These are phyloP conservation scores for Debaryomyces psychrophilus DNA, from an alignment of 1,139 yeast genomes.

Conservation along the genomic window DNA sequence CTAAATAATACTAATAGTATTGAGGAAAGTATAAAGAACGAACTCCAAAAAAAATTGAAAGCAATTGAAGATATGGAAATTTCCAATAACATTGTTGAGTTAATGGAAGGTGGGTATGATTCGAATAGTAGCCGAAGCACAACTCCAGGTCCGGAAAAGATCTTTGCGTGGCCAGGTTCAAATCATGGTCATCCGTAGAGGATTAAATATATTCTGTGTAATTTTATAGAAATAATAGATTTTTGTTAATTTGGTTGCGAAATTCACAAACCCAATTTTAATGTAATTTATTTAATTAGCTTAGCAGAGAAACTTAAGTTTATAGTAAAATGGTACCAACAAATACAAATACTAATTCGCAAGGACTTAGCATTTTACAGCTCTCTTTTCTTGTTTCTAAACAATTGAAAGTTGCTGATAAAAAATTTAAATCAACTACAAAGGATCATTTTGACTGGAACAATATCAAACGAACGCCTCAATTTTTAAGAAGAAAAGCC, in stretches of 20 bases:
- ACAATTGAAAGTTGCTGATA: conserved; percentile 23
- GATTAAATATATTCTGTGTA: conserved; percentile 7
- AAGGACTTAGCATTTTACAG: conserved; percentile 11
- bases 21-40: conserved; percentile 17
- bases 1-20: conserved; percentile 12
- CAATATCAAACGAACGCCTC: conserved; percentile 33
- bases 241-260: conserved; percentile 11
- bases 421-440: conserved; percentile 14
- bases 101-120: conserved; percentile 20
- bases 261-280: conserved; percentile 12
- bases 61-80: conserved; percentile 21
- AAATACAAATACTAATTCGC: not conserved
- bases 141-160: conserved; percentile 40
- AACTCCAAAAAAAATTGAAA: conserved; percentile 22
- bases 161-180: conserved; percentile 72
- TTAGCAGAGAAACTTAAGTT: not conserved
- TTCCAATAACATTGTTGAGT: conserved; percentile 22
- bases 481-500: conserved; percentile 33
- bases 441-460: conserved; percentile 30
- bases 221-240: conserved; percentile 7
- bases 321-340: not conserved
- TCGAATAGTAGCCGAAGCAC: conserved; percentile 28
- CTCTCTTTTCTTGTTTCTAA: conserved; percentile 17
- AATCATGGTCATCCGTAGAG: conserved; percentile 63
- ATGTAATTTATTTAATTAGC: not conserved